Base-by-base conservation (phyloP, 2,329 filamentous ascomycete species). In the Scorias spongiosa region DNA sequence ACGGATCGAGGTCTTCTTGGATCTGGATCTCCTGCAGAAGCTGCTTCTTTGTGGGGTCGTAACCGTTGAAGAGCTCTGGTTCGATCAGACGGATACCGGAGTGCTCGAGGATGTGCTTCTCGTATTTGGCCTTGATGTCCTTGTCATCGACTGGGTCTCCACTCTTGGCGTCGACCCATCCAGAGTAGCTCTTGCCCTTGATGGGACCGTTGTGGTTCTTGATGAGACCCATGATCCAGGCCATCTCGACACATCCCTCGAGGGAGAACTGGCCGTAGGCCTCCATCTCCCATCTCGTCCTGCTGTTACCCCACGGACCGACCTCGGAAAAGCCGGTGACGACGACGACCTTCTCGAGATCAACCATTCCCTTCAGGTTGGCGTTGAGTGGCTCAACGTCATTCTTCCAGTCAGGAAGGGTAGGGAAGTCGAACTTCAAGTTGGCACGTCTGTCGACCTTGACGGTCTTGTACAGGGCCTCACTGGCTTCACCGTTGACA, bases 281-380 rank as follows among this genome's bases (percentile, higher is more conserved):
- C 65, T 98, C 91, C 89, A 98, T 98, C 70, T 98, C 91, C 91
- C 91, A 98, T 49, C 91, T 80, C 39, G 91, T 98, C 57, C 91
- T 80, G 2, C 91, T 89, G 71, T 96, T 98, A 71, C 91, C 91
- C 93, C 91, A 98, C 7, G 91, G 91, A 40, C 91, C 88, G 48
- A 95, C 79, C 64, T 98, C 91, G 44, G 91, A 78, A 60, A 98
- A 98, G 62, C 91, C 91, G 48, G 91, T 94, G 48, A 98, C 84
- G 39, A 98, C 91, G 14, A 98, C 88, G 5, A 96, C 88, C 72
- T 93, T 95, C 59, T 96, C 91, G 36, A 98, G 78, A 58, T 98
- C 89, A 42, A 98, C 91, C 91, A 98, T 98, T 44, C 88, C 91
- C 70, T 93, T 89, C 51, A 98, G 80, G 48, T 80, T 78, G 14